Evolutionary conservation across 2,329 filamentous ascomycete genomes (phyloP).

Genomic region (Herpotrichia juniperi): DNA sequence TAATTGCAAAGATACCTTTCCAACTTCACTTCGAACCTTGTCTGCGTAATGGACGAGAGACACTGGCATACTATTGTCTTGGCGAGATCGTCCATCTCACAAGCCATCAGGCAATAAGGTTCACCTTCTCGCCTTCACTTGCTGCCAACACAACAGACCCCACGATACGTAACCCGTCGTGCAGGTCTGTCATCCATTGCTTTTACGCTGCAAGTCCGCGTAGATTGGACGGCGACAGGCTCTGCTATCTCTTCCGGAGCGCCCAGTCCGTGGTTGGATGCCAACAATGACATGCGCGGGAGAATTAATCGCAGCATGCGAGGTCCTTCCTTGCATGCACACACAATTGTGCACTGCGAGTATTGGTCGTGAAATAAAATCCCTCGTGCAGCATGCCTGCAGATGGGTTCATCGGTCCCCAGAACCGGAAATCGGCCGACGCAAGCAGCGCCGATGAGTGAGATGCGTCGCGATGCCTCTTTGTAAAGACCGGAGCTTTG

Average conservation of each 20-base stretch:
- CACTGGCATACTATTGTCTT: too few species aligned
- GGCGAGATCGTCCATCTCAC: background rate
- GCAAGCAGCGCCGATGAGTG: background rate
- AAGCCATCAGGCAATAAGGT: constrained; percentile 4
- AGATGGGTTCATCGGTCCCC: background rate
- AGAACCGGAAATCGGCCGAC: background rate
- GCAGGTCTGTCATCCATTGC: constrained; percentile 13
- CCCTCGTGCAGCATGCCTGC: constrained; percentile 1
- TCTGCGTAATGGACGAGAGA: too few species aligned
- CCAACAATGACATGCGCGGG: constrained; percentile 7
- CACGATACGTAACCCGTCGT: constrained; percentile 12
- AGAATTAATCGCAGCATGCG: constrained; percentile 15
- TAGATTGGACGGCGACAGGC: background rate
- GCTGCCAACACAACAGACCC: constrained; percentile 5
- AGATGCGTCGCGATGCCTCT: background rate
- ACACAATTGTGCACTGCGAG: background rate
- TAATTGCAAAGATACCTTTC: too few species aligned
- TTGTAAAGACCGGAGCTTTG: background rate
- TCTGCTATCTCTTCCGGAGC: background rate
- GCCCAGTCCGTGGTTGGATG: background rate
- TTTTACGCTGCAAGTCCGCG: constrained; percentile 9
- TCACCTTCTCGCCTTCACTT: background rate
- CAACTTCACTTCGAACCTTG: too few species aligned
- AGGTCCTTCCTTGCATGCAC: constrained; percentile 15
- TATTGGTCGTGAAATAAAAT: background rate